phyloP scores from a whole-genome alignment of 257 asterid genomes.

The Rauvolfia tetraphylla region DNA sequence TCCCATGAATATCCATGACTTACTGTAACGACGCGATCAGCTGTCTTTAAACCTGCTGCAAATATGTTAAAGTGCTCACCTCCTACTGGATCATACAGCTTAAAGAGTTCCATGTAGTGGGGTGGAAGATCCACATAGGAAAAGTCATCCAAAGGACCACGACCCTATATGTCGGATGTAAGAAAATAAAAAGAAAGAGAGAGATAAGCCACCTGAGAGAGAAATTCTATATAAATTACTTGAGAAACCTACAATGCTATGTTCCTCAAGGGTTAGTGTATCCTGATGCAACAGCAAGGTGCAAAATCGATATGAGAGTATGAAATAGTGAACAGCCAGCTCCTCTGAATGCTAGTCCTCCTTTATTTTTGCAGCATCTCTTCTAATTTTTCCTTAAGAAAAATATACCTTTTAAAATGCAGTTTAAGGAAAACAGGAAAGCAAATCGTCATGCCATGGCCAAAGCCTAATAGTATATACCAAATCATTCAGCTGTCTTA shows the following conservation, averaged over 20 bases:
- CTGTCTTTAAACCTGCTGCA: constrained; percentile 87
- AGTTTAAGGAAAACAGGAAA: not conserved
- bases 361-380: too few relatives aligned
- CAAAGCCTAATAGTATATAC: too few relatives aligned
- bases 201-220: not conserved
- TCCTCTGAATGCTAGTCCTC: not conserved
- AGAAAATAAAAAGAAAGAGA: constrained; percentile 1
- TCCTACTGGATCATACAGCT: constrained; percentile 78
- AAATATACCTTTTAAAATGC: not conserved
- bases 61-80: constrained; percentile 94
- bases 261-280: not conserved
- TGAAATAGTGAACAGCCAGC: not conserved
- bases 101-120: constrained; percentile 64
- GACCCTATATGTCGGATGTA: constrained; percentile 57
- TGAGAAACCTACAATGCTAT: not conserved
- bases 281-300: not conserved
- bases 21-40: constrained; percentile 84
- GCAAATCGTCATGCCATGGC: not conserved
- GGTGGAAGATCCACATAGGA: constrained; percentile 62
- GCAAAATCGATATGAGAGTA: not conserved
- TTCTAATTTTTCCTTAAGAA: not conserved
- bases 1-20: constrained; percentile 93
- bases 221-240: not conserved
- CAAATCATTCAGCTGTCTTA: not conserved
- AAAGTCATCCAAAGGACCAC: constrained; percentile 84